Conservation (phyloP, 768 basidiomycete species). For the Phaeotremella skinneri region DNA sequence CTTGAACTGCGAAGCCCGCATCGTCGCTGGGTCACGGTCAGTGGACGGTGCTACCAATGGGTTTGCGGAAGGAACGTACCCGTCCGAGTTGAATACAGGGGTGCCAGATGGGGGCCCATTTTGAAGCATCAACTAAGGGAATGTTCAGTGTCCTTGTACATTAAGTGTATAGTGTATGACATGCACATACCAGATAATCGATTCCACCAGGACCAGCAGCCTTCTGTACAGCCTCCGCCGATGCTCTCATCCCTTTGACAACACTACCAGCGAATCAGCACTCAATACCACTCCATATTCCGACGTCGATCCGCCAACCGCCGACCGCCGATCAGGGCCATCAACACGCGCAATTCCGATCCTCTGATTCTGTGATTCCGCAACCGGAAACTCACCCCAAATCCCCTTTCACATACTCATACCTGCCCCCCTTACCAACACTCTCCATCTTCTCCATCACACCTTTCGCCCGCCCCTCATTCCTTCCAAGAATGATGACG, state of each 20-base stretch:
- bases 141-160: too few relatives aligned
- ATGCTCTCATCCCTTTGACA: slow-evolving; percentile 15
- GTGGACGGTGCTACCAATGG: neutral
- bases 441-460: slow-evolving; percentile 3
- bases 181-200: slow-evolving; percentile 24
- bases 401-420: slow-evolving; percentile 7
- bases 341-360: neutral
- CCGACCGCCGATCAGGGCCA: neutral
- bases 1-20: slow-evolving; percentile 24
- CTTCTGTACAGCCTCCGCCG: slow-evolving; percentile 6
- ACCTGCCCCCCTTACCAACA: neutral
- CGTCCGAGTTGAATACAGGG: slow-evolving; percentile 15
- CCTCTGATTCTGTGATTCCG: neutral
- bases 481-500: slow-evolving; percentile 17
- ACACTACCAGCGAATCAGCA: slow-evolving; percentile 3
- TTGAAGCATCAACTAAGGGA: slow-evolving; percentile 17
- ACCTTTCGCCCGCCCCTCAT: slow-evolving; percentile 1
- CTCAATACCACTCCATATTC: neutral
- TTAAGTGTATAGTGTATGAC: neutral
- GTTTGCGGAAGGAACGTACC: slow-evolving; percentile 13
- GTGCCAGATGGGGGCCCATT: slow-evolving; percentile 16
- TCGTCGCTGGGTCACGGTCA: slow-evolving; percentile 5
- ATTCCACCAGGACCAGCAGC: slow-evolving; percentile 7
- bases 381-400: slow-evolving; percentile 8
- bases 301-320: too few relatives aligned